A percentile compares a stretch with the other conserved stretches of the same genome.
phyloP scores from a whole-genome alignment of 192 early-diverging fungal genomes.

The Endogone sp. region DNA sequence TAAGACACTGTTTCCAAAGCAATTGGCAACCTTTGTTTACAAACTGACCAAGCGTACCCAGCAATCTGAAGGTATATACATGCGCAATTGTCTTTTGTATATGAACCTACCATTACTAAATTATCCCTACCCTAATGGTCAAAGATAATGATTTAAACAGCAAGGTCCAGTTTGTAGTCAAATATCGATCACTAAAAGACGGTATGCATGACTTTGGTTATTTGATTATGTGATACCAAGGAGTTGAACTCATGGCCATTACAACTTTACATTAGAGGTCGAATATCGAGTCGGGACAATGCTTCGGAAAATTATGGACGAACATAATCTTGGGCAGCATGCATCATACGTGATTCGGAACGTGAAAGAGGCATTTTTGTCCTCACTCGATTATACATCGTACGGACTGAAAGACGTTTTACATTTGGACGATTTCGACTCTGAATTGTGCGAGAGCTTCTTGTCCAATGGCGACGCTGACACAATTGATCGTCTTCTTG shows the following conservation, averaged over 20 bases:
- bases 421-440: constrained; percentile 51
- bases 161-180: constrained; percentile 49
- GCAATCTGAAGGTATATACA: constrained; percentile 26
- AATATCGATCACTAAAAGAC: constrained; percentile 40
- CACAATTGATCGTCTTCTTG: constrained; percentile 42
- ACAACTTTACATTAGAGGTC: constrained; percentile 33
- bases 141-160: constrained; percentile 12
- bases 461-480: constrained; percentile 46
- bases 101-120: no score
- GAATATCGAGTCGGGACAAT: constrained; percentile 39
- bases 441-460: constrained; percentile 36
- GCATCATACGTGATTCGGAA: constrained; percentile 35
- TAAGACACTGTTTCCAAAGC: constrained; percentile 51
- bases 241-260: background rate
- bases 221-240: background rate
- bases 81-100: no score
- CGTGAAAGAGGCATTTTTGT: constrained; percentile 42
- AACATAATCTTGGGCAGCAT: constrained; percentile 46
- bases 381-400: constrained; percentile 47
- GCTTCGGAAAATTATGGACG: constrained; percentile 31
- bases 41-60: constrained; percentile 38
- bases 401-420: constrained; percentile 58
- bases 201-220: constrained; percentile 23
- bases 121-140: no score
- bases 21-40: constrained; percentile 52